Evolutionary conservation across 164 flowering plant species (phyloP).

Genomic region (grape (Vitis vinifera)): DNA sequence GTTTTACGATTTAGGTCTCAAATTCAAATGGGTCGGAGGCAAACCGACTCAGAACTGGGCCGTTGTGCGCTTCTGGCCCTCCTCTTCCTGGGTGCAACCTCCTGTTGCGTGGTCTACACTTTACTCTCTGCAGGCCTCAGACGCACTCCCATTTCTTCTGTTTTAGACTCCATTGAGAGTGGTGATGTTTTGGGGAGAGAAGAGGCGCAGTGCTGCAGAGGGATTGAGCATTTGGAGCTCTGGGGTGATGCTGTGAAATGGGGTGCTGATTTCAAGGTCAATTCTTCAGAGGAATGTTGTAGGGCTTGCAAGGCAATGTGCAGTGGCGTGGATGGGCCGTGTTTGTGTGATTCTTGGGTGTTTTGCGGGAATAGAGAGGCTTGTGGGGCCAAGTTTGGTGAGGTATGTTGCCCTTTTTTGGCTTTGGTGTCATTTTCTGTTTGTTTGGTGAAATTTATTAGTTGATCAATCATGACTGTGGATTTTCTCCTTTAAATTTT

Average conservation of each 20-base stretch:
- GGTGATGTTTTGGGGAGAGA: slow-evolving; percentile 15
- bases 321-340: slow-evolving; percentile 68
- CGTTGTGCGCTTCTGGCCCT: slow-evolving; percentile 39
- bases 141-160: slow-evolving; percentile 10
- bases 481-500: too few relatives aligned
- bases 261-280: slow-evolving; percentile 85
- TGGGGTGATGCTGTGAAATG: slow-evolving; percentile 97
- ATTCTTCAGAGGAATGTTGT: slow-evolving; percentile 73
- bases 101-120: slow-evolving; percentile 55
- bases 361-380: slow-evolving; percentile 69
- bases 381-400: slow-evolving; percentile 79
- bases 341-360: slow-evolving; percentile 95
- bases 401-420: slow-evolving; percentile 45
- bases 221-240: slow-evolving; percentile 77
- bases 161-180: slow-evolving; percentile 10
- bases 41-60: slow-evolving; percentile 35
- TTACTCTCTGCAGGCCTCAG: slow-evolving; percentile 36
- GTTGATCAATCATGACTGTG: too few relatives aligned
- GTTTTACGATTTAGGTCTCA: slow-evolving; percentile 11
- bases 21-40: slow-evolving; percentile 60
- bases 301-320: slow-evolving; percentile 89
- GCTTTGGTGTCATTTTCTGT: background rate
- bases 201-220: slow-evolving; percentile 57
- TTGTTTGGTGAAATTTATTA: background rate
- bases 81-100: slow-evolving; percentile 38